Evolutionary conservation across 2,329 filamentous ascomycete genomes (phyloP).

Genomic region (Xylaria sp.): DNA sequence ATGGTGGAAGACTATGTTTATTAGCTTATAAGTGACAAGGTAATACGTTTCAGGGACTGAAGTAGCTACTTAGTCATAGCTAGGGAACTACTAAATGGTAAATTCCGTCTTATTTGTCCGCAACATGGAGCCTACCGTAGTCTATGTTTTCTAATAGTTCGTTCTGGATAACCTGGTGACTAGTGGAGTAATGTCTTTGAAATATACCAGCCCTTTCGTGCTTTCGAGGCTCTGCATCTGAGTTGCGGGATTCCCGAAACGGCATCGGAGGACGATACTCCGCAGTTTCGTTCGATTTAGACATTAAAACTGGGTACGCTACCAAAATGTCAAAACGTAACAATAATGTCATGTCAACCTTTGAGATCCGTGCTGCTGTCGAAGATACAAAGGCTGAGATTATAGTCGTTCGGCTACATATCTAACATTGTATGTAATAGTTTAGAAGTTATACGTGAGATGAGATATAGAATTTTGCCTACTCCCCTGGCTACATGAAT

Average conservation of each 20-base stretch:
- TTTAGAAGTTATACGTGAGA: not conserved
- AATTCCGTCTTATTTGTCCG: no score
- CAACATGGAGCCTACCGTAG: no score
- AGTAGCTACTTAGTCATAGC: not conserved
- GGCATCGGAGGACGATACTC: slow-evolving; percentile 38
- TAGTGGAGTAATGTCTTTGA: no score
- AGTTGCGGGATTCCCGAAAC: slow-evolving; percentile 30
- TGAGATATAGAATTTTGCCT: not conserved
- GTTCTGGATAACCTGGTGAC: not conserved
- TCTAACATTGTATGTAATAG: not conserved
- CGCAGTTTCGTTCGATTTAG: slow-evolving; percentile 37
- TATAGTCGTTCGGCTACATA: not conserved
- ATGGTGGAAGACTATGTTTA: not conserved
- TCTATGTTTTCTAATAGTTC: no score
- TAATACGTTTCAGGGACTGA: not conserved
- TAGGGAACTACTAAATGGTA: not conserved
- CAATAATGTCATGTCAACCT: not conserved
- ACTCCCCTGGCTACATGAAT: not conserved
- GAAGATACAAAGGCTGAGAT: not conserved
- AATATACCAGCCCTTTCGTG: no score
- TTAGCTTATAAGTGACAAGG: no score
- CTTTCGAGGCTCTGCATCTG: slow-evolving; percentile 20
- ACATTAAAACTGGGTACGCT: slow-evolving; percentile 5
- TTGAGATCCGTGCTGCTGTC: not conserved
- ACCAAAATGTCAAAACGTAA: no score